These are phyloP conservation scores for Podospora pseudopauciseta DNA, from an alignment of 495 filamentous ascomycete species.

Conservation along the genomic window DNA sequence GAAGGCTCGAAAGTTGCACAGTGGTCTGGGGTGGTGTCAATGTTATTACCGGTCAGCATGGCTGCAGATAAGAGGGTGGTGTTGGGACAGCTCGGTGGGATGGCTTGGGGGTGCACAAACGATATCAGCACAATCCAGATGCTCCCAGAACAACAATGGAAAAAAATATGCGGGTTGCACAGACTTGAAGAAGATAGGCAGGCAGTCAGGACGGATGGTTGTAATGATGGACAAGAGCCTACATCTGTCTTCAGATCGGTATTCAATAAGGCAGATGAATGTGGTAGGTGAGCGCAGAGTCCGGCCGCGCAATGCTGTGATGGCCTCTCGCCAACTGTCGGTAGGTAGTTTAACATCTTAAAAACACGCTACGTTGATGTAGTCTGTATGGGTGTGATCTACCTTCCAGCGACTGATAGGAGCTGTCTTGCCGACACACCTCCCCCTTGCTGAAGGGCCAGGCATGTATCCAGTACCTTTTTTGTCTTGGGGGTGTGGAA, in stretches of 20 bases:
- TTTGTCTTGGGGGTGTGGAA: not conserved
- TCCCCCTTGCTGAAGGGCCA: not conserved
- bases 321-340: not conserved
- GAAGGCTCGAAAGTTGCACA: not conserved
- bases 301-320: not conserved
- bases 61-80: not conserved
- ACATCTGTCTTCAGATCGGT: not conserved
- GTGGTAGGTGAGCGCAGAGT: not conserved
- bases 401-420: not conserved
- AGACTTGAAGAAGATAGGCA: not conserved
- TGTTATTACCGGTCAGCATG: not conserved
- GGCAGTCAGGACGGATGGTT: not conserved
- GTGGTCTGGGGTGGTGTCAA: not conserved
- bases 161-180: not conserved
- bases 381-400: not conserved
- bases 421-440: not conserved
- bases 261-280: not conserved
- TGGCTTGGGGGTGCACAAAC: not conserved
- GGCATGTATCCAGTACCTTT: not conserved
- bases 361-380: not conserved
- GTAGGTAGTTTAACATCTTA: not conserved
- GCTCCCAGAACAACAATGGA: not conserved
- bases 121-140: not conserved
- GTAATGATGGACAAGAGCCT: not conserved
- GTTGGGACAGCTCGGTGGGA: not conserved